These are phyloP conservation scores for Boletellus ananas DNA, from an alignment of 768 basidiomycete genomes.

Conservation along the genomic window DNA sequence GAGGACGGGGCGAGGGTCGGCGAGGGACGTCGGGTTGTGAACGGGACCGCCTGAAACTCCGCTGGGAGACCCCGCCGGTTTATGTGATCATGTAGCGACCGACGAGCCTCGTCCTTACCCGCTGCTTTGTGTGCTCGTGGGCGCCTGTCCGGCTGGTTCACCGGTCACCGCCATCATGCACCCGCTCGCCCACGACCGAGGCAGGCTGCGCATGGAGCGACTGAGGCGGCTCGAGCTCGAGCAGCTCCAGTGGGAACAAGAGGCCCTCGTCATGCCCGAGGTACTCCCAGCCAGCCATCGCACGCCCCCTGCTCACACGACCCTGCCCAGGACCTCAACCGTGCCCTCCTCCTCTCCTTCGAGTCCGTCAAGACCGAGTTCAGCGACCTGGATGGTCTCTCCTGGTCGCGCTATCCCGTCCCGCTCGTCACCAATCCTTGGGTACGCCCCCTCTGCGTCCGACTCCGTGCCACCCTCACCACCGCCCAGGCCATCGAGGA, in stretches of 20 bases:
- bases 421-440: constrained; percentile 25
- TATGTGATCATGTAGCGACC: too few relatives aligned
- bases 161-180: constrained; percentile 14
- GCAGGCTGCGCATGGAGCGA: constrained; percentile 44
- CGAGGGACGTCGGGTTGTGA: too few relatives aligned
- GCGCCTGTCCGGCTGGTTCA: constrained; percentile 3
- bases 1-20: neutral
- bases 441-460: constrained; percentile 14
- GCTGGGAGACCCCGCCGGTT: too few relatives aligned
- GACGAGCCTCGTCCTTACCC: too few relatives aligned
- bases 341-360: constrained; percentile 40
- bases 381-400: constrained; percentile 55
- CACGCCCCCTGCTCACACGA: constrained; percentile 7
- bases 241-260: constrained; percentile 49
- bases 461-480: neutral
- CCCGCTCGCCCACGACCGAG: constrained; percentile 35
- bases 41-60: too few relatives aligned
- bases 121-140: too few relatives aligned
- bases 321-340: constrained; percentile 27
- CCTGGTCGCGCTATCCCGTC: constrained; percentile 43
- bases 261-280: constrained; percentile 57
- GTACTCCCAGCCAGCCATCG: constrained; percentile 25
- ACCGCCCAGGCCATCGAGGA: constrained; percentile 22
- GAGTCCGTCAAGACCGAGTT: constrained; percentile 57
- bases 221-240: constrained; percentile 51